phyloP scores from a whole-genome alignment of 148 eudicot species.

The Persicaria maculosa region DNA sequence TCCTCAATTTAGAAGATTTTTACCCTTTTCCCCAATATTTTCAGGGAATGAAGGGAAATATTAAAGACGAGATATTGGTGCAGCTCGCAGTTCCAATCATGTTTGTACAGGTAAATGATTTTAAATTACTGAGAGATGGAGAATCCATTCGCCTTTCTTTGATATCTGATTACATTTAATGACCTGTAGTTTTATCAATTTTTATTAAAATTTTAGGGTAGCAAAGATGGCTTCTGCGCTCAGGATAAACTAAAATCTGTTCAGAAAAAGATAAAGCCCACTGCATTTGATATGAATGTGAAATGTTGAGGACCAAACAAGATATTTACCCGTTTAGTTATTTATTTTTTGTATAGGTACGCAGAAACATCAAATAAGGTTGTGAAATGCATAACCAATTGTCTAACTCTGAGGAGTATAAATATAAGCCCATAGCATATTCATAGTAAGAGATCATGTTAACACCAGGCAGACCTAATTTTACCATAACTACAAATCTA shows the following conservation, averaged over 20 bases:
- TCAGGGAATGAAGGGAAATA: conserved; percentile 65
- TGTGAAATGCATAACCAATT: too few relatives aligned
- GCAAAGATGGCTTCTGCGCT: conserved; percentile 75
- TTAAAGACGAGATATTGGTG: conserved; percentile 56
- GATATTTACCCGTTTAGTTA: too few relatives aligned
- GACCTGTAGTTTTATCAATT: not conserved
- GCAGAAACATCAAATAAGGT: too few relatives aligned
- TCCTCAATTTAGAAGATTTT: not conserved
- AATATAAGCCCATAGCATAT: too few relatives aligned
- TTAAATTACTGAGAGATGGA: not conserved
- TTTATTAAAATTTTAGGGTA: conserved; percentile 33
- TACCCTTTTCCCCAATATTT: not conserved
- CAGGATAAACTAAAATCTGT: conserved; percentile 56
- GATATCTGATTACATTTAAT: not conserved
- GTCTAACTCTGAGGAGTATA: too few relatives aligned
- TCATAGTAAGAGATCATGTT: too few relatives aligned
- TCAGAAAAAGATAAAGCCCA: conserved; percentile 38
- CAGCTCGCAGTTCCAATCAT: conserved; percentile 58
- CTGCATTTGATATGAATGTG: too few relatives aligned
- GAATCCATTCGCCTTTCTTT: not conserved
- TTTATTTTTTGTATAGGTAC: too few relatives aligned
- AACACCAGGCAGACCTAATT: too few relatives aligned
- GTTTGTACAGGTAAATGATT: conserved; percentile 65
- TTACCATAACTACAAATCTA: too few relatives aligned
- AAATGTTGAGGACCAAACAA: too few relatives aligned